Evolutionary conservation across 108 stramenopile species (phyloP).

Genomic region (Epithemia pelagica): DNA sequence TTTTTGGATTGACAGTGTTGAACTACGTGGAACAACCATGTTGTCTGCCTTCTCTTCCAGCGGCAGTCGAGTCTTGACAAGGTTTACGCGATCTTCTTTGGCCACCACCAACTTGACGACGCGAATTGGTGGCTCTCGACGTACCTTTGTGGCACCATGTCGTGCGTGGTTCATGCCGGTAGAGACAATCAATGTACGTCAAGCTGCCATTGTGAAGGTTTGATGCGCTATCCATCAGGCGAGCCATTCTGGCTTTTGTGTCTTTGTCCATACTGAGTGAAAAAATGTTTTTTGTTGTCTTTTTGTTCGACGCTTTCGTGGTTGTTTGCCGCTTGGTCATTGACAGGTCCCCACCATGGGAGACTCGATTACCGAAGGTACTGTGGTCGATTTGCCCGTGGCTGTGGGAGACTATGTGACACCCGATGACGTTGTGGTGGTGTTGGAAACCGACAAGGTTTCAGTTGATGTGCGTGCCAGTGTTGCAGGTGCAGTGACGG

Average conservation of each 20-base stretch:
- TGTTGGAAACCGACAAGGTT: constrained; percentile 98
- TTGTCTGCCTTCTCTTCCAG: too few species aligned
- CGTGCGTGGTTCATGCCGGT: constrained; percentile 43
- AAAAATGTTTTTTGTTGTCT: too few species aligned
- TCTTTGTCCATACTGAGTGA: too few species aligned
- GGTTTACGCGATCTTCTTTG: too few species aligned
- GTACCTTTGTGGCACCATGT: constrained; percentile 1
- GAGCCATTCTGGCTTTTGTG: too few species aligned
- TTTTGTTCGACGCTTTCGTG: background rate
- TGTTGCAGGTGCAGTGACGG: constrained; percentile 76
- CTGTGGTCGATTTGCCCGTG: constrained; percentile 90
- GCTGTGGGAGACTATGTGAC: constrained; percentile 77
- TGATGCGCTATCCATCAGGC: too few species aligned
- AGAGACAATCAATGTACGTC: constrained; percentile 67
- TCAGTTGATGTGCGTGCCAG: constrained; percentile 85
- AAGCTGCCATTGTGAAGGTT: background rate
- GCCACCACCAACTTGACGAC: too few species aligned
- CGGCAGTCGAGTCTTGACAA: too few species aligned
- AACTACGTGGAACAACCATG: too few species aligned
- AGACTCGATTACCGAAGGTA: constrained; percentile 97
- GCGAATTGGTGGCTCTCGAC: too few species aligned
- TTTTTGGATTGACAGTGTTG: too few species aligned
- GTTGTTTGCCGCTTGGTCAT: background rate
- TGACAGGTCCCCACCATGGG: constrained; percentile 81
- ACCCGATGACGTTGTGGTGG: constrained; percentile 77